A percentile compares a stretch with the other conserved stretches of the same genome.
Evolutionary conservation across 1,284 basidiomycete genomes (phyloP).

Genomic region (Puccinia polysora): DNA sequence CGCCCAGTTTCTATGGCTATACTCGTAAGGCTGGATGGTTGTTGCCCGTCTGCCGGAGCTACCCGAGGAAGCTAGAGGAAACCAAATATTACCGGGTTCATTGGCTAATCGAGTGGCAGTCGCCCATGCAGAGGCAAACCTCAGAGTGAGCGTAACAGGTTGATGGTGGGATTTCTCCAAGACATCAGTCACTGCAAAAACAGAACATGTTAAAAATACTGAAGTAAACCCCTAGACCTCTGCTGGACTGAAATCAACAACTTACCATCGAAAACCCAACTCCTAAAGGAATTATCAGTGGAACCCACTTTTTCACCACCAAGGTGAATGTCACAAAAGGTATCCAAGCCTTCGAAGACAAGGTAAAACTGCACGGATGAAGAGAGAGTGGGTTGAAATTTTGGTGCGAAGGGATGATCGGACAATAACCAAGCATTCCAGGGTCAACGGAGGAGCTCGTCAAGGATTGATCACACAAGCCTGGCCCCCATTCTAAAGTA

Average conservation of each 20-base stretch:
- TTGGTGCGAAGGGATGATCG: neutral
- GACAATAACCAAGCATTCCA: neutral
- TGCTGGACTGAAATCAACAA: neutral
- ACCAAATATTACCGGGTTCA: constrained; percentile 36
- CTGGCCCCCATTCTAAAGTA: neutral
- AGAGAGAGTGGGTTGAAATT: neutral
- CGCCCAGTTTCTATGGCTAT: constrained; percentile 48
- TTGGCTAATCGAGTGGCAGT: constrained; percentile 27
- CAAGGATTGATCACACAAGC: neutral
- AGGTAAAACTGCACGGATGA: constrained; percentile 24
- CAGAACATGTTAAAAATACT: neutral
- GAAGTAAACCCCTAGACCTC: neutral
- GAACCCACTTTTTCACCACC: constrained; percentile 13
- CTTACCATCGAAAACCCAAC: constrained; percentile 42
- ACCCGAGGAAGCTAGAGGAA: constrained; percentile 5
- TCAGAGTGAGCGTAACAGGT: constrained; percentile 11
- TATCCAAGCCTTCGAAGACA: constrained; percentile 42
- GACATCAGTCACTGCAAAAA: constrained; percentile 19
- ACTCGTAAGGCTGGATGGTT: constrained; percentile 45
- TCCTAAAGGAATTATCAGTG: constrained; percentile 36
- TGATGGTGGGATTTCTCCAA: constrained; percentile 1
- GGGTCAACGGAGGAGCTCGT: neutral
- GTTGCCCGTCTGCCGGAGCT: neutral
- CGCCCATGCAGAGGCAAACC: constrained; percentile 28
- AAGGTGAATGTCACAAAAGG: constrained; percentile 37